Conservation (phyloP, 306 rosid genomes). For the Luffa aegyptiaca region DNA sequence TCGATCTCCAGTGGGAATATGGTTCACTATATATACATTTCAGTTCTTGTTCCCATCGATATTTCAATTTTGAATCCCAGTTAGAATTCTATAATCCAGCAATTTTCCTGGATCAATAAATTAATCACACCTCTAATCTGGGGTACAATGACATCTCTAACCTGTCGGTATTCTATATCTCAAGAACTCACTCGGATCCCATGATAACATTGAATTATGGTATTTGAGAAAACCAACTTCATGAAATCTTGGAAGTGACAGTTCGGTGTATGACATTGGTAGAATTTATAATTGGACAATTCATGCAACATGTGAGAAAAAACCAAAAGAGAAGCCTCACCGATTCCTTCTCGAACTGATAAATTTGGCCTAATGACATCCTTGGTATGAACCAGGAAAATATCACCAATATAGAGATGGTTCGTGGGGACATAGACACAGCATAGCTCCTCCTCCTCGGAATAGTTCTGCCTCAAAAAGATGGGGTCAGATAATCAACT, state of each 20-base stretch:
- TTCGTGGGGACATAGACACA: constrained; percentile 87
- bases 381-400: constrained; percentile 58
- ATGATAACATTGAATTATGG: not conserved
- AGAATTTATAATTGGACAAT: not conserved
- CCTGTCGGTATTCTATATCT: not conserved
- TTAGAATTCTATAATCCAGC: not conserved
- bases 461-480: constrained; percentile 38
- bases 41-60: not conserved
- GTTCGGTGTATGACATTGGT: not conserved
- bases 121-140: not conserved
- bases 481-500: not conserved
- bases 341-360: constrained; percentile 91
- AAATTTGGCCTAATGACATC: constrained; percentile 79
- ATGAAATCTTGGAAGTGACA: not conserved
- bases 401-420: constrained; percentile 83
- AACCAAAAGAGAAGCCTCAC: constrained; percentile 24
- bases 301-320: not conserved
- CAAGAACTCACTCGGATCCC: not conserved
- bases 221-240: not conserved
- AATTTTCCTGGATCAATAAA: not conserved
- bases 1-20: not conserved
- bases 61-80: not conserved
- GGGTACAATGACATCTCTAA: not conserved
- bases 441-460: constrained; percentile 80
- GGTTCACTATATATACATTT: not conserved